Conservation (phyloP, 2,329 filamentous ascomycete genomes). For the Sordariomycetes sp. region DNA sequence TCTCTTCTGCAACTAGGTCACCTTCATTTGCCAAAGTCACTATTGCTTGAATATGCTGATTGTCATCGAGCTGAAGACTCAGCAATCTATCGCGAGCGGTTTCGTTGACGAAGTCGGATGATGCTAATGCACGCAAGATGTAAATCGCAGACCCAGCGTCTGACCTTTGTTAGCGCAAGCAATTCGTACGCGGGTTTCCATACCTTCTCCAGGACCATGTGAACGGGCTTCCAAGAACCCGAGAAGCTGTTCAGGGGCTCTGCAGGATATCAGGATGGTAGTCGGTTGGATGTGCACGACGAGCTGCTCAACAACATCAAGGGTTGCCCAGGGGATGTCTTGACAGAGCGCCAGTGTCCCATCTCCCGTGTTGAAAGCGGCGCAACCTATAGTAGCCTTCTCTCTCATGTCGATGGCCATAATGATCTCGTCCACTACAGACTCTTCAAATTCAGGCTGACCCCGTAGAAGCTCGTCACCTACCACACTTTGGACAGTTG, state of each 20-base stretch:
- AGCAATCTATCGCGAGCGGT: conserved; percentile 57
- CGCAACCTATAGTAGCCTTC: conserved; percentile 68
- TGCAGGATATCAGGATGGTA: conserved; percentile 40
- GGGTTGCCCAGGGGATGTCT: conserved; percentile 60
- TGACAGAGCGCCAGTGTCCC: conserved; percentile 68
- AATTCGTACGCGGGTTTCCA: too few relatives aligned
- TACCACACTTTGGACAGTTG: too few relatives aligned
- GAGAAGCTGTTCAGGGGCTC: conserved; percentile 30
- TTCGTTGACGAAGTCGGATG: conserved; percentile 63
- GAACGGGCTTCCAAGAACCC: conserved; percentile 15
- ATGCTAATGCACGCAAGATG: conserved; percentile 58
- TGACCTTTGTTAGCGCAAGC: background rate
- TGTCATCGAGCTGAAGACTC: conserved; percentile 18
- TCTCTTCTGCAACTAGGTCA: conserved; percentile 14
- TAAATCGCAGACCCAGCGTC: too few relatives aligned
- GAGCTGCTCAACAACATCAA: conserved; percentile 58
- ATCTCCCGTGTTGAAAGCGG: conserved; percentile 67
- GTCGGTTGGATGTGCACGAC: conserved; percentile 46
- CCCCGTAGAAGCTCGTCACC: too few relatives aligned
- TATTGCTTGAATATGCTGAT: conserved; percentile 5
- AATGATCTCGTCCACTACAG: conserved; percentile 46
- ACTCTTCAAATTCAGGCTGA: too few relatives aligned
- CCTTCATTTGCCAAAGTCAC: conserved; percentile 3
- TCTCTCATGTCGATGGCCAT: conserved; percentile 72
- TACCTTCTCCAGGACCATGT: conserved; percentile 6